A percentile compares a stretch with the other conserved stretches of the same genome.
Conservation (phyloP, 176 grass and related monocot genomes). For the Zea luxurians region DNA sequence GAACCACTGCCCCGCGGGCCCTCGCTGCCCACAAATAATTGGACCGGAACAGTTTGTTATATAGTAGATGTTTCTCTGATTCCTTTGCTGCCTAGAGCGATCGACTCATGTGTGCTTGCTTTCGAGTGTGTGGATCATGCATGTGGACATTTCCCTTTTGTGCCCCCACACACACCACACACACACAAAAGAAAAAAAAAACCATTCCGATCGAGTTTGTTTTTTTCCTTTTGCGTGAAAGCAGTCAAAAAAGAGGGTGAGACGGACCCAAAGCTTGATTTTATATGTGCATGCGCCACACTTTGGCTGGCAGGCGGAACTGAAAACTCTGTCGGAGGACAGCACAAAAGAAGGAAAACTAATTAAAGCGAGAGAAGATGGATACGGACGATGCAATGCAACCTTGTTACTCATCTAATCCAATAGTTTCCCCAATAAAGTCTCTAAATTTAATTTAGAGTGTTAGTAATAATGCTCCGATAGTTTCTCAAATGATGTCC, state of each 20-base stretch:
- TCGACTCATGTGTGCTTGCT: neutral
- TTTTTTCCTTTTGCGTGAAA: constrained; percentile 40
- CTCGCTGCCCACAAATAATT: constrained; percentile 39
- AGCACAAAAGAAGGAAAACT: neutral
- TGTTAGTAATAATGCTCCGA: too few relatives aligned
- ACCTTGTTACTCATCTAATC: neutral
- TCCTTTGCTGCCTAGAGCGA: constrained; percentile 28
- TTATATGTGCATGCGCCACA: neutral
- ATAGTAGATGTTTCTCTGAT: constrained; percentile 34
- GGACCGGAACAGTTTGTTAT: constrained; percentile 29
- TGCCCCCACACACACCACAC: neutral
- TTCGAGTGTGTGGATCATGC: constrained; percentile 42
- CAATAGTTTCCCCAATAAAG: too few relatives aligned
- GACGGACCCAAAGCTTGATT: constrained; percentile 34
- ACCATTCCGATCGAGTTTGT: neutral
- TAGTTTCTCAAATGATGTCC: too few relatives aligned
- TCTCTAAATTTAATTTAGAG: too few relatives aligned
- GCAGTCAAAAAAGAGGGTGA: constrained; percentile 42
- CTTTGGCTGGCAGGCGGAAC: neutral
- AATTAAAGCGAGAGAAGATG: neutral
- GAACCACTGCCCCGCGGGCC: constrained; percentile 45
- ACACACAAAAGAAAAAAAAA: neutral
- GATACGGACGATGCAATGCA: neutral
- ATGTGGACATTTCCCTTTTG: constrained; percentile 36
- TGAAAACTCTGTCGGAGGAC: constrained; percentile 30